Evolutionary conservation across 306 rosid species (phyloP).

Genomic region (Fragaria vesca): DNA sequence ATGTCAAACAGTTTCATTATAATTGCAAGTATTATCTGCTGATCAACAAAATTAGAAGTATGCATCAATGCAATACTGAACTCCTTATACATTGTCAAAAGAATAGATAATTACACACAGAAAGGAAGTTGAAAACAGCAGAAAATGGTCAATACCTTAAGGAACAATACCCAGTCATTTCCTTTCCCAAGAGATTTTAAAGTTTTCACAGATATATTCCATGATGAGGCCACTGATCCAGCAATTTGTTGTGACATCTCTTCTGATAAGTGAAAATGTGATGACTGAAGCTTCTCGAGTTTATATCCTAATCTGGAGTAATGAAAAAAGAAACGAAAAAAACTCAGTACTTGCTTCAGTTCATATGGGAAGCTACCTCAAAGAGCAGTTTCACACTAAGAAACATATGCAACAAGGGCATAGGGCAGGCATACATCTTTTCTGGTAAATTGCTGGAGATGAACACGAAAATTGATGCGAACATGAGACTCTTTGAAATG

Average conservation of each 20-base stretch:
- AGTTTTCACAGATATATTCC: slow-evolving; percentile 60
- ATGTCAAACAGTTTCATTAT: not conserved
- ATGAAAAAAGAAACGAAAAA: slow-evolving; percentile 3
- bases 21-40: not conserved
- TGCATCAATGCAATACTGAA: not conserved
- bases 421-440: slow-evolving; percentile 57
- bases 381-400: slow-evolving; percentile 9
- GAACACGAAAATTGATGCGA: slow-evolving; percentile 43
- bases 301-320: slow-evolving; percentile 71
- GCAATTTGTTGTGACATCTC: slow-evolving; percentile 58
- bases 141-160: slow-evolving; percentile 48
- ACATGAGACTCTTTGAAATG: slow-evolving; percentile 68
- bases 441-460: slow-evolving; percentile 68
- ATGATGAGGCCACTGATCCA: slow-evolving; percentile 51
- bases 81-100: slow-evolving; percentile 1
- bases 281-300: slow-evolving; percentile 64
- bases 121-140: slow-evolving; percentile 4
- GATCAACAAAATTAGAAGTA: not conserved
- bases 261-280: slow-evolving; percentile 76
- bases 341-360: slow-evolving; percentile 29
- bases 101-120: not conserved
- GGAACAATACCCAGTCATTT: slow-evolving; percentile 55
- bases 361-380: slow-evolving; percentile 14
- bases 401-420: slow-evolving; percentile 20
- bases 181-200: slow-evolving; percentile 76